Conservation (phyloP, 495 filamentous ascomycete species). For the Xylaria sp. region DNA sequence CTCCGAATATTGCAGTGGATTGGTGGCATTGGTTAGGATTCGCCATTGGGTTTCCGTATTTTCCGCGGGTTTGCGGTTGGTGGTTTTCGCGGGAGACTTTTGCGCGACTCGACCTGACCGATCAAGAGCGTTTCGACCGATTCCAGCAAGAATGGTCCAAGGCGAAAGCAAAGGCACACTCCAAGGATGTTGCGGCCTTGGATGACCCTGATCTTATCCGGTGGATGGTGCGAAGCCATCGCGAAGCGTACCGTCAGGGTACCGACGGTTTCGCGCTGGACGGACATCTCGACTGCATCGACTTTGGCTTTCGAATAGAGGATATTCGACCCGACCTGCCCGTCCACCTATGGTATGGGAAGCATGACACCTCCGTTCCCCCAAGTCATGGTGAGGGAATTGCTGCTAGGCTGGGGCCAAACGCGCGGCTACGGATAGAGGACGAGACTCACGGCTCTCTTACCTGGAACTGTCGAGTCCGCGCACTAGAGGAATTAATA, state of each 20-base stretch:
- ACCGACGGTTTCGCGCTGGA: slow-evolving; percentile 37
- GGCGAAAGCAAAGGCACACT: slow-evolving; percentile 11
- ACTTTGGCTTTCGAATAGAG: slow-evolving; percentile 47
- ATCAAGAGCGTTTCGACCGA: slow-evolving; percentile 22
- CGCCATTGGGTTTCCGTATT: slow-evolving; percentile 30
- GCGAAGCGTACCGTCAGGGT: slow-evolving; percentile 44
- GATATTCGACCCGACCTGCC: slow-evolving; percentile 39
- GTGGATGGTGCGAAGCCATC: slow-evolving; percentile 23
- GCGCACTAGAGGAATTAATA: slow-evolving; percentile 20
- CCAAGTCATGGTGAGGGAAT: slow-evolving; percentile 12
- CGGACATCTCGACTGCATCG: slow-evolving; percentile 35
- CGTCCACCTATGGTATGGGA: slow-evolving; percentile 48
- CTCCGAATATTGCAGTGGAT: slow-evolving; percentile 21
- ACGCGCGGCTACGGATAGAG: slow-evolving; percentile 24
- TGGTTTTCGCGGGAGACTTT: slow-evolving; percentile 33
- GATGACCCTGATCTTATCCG: slow-evolving; percentile 11
- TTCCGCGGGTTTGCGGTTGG: slow-evolving; percentile 19
- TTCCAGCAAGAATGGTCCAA: slow-evolving; percentile 13
- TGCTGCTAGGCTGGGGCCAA: slow-evolving; percentile 25
- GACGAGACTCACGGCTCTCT: slow-evolving; percentile 25
- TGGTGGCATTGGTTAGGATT: slow-evolving; percentile 34
- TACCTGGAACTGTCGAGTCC: slow-evolving; percentile 27
- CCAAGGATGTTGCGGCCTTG: slow-evolving; percentile 18
- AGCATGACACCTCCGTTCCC: slow-evolving; percentile 31
- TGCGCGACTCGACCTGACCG: slow-evolving; percentile 25